phyloP scores from a whole-genome alignment of 1,284 basidiomycete genomes.

The Neolentinus lepideus region DNA sequence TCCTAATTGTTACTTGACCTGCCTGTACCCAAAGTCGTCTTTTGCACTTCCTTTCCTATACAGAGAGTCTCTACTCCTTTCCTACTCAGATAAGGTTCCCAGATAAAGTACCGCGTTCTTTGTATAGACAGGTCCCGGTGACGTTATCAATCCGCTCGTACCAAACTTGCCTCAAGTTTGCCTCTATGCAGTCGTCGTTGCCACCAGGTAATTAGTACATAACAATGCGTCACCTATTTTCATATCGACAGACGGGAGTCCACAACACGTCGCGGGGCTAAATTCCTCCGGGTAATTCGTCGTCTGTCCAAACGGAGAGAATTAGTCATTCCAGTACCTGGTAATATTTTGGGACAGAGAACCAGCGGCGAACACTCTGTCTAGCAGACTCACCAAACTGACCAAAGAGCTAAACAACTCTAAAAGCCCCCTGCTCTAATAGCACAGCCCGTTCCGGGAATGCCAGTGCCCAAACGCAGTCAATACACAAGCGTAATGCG shows the following conservation, averaged over 20 bases:
- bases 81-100: background rate
- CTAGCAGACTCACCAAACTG: no score
- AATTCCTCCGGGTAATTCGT: no score
- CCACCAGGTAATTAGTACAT: no score
- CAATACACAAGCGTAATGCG: constrained; percentile 63
- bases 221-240: no score
- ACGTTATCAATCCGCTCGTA: background rate
- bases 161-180: no score
- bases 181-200: no score
- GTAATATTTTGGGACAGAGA: no score
- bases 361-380: no score
- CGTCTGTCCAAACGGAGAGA: no score
- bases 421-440: background rate
- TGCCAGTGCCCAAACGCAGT: constrained; percentile 54
- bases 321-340: no score
- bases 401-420: background rate
- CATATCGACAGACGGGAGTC: no score
- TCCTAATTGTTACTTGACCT: background rate
- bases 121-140: background rate
- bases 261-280: no score
- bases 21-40: background rate
- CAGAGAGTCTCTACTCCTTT: background rate
- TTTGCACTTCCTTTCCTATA: background rate
- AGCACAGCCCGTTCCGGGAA: background rate
- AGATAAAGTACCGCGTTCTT: background rate